Conservation (phyloP, 257 asterid species). For the Perilla frutescens region DNA sequence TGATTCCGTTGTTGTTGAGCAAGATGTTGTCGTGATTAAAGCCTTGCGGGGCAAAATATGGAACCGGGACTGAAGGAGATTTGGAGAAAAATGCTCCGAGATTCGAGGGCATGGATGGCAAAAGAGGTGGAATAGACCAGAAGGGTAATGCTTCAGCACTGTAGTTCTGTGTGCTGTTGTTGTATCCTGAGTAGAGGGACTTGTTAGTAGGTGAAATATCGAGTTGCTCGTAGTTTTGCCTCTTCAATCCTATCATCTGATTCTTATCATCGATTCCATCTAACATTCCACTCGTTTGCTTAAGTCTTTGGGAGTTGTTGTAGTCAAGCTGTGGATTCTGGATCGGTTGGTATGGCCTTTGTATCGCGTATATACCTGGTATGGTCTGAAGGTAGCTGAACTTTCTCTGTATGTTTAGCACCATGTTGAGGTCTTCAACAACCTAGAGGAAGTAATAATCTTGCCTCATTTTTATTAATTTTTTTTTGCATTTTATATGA, state of each 20-base stretch:
- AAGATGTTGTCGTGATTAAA: constrained; percentile 30
- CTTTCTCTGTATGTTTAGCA: constrained; percentile 70
- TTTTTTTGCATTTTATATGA: background rate
- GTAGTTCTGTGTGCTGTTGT: constrained; percentile 56
- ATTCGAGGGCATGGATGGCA: constrained; percentile 50
- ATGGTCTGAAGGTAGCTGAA: constrained; percentile 73
- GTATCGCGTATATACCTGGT: constrained; percentile 63
- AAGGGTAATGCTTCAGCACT: constrained; percentile 44
- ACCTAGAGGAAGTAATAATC: constrained; percentile 43
- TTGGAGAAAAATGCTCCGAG: constrained; percentile 41
- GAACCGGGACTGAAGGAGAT: constrained; percentile 35
- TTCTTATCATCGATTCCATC: constrained; percentile 36
- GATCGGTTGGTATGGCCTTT: constrained; percentile 56
- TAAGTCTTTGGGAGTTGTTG: constrained; percentile 31
- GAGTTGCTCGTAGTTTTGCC: constrained; percentile 45
- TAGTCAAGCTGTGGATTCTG: constrained; percentile 45
- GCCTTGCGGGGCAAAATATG: constrained; percentile 39
- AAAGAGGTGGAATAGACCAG: constrained; percentile 69
- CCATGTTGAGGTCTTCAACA: constrained; percentile 65
- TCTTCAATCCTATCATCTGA: constrained; percentile 49
- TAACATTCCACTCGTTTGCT: constrained; percentile 36
- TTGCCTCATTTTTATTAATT: background rate
- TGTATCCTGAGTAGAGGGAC: constrained; percentile 57
- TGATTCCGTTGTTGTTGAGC: constrained; percentile 27
- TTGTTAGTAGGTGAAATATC: constrained; percentile 43